Percentiles rank a stretch among this genome's conserved stretches.
These are phyloP conservation scores for Penicillium brasilianum DNA, from an alignment of 2,329 filamentous ascomycete species.

Conservation along the genomic window DNA sequence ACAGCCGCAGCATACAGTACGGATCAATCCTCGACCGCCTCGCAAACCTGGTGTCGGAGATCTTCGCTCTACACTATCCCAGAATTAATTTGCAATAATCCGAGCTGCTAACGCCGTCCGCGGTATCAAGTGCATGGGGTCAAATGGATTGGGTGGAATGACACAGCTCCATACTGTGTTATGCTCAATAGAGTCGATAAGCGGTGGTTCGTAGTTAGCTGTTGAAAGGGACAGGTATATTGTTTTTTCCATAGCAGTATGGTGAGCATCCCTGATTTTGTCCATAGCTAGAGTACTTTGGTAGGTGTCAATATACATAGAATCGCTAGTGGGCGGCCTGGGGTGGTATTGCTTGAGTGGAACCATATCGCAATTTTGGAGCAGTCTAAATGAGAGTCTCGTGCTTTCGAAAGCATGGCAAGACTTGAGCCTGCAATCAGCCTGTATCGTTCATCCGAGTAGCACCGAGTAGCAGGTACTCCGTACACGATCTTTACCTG, in stretches of 20 bases:
- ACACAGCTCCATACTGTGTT: neutral
- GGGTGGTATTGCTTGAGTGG: neutral
- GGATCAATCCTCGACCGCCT: neutral
- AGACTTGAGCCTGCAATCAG: too few species aligned
- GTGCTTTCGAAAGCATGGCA: neutral
- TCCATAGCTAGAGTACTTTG: neutral
- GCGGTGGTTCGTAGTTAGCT: neutral
- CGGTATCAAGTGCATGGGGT: constrained; percentile 6
- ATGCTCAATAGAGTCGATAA: neutral
- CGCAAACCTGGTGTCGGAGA: neutral
- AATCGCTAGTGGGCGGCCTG: too few species aligned
- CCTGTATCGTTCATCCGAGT: neutral
- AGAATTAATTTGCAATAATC: neutral
- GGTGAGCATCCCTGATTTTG: neutral
- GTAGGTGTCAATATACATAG: too few species aligned
- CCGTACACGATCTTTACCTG: too few species aligned
- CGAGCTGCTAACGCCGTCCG: neutral
- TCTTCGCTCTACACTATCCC: neutral
- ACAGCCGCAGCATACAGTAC: neutral
- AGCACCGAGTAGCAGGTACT: neutral
- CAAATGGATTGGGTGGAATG: neutral
- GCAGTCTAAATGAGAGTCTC: neutral
- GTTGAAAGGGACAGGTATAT: neutral
- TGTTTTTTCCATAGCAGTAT: neutral
- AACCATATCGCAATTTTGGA: neutral